Base-by-base conservation (phyloP, 148 eudicot species). In the Fagopyrum homotropicum region DNA sequence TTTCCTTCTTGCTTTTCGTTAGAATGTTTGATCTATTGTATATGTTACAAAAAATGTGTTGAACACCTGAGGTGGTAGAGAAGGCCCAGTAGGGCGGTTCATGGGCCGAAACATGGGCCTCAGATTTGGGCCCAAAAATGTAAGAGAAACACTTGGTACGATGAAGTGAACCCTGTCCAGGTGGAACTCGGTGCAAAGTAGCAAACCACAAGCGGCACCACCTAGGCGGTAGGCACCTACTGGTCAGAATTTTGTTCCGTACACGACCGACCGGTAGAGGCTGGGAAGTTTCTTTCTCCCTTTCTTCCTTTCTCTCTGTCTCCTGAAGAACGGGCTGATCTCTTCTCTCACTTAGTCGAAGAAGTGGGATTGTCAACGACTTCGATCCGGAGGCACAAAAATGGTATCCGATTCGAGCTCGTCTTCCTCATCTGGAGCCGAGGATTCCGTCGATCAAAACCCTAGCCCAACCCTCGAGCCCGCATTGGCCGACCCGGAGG, bases 401-500 rank as follows among this genome's bases (percentile, higher is more conserved):
- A 90, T 89, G 89, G 73, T 80, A 46, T 83, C 96, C 75, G 84
- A 86, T 81, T 79, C 88, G 48, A 46, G 55, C 74, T 72, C 74
- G 4, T 72, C 74, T 7, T 72, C 66, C n/a, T 75, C 84, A 7
- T 61, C 68, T 61, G 35, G 12, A 19, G 77, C 82, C 47, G 84
- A 83, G 55, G 84, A 81, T 57, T 75, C 83, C 68, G 78, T 77
- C 1, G 83, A 82, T 30, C 84, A 66, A 72, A 87, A 86, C 84
- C 95, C 89, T 79, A 83, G 76, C 73, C 78, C 82, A 61, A 66
- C 4, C 15, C 54, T 69, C 29, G 61, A 77, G 9, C 59, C 89
- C 51, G 69, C 89, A 51, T 71, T 89, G 40, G 8, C 77, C 35
- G 75, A 80, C 29, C 73, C 77, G 16, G 66, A 75, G 55, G 75